Evolutionary conservation across 2,329 filamentous ascomycete species (phyloP).

Genomic region (Magnaporthiopsis incrustans): DNA sequence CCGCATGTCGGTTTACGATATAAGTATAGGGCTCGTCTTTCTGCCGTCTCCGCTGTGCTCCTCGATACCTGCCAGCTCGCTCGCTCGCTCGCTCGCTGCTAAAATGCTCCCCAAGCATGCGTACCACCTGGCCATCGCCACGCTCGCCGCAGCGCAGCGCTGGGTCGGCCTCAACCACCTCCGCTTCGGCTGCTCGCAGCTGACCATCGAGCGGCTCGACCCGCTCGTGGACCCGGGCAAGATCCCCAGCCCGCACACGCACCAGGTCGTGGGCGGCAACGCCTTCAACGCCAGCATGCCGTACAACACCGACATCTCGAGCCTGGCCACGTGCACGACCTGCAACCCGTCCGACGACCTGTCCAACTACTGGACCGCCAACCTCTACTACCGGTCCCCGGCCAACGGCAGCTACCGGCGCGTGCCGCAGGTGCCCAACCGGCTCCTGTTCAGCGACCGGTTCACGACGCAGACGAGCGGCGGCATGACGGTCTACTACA

Average conservation of each 20-base stretch:
- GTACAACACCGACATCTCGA: conserved; percentile 10
- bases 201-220: conserved; percentile 7
- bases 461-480: conserved; percentile 13
- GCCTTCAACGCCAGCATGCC: conserved; percentile 31
- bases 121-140: too few relatives aligned
- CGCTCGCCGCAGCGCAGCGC: not conserved
- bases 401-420: conserved; percentile 21
- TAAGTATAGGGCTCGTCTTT: too few relatives aligned
- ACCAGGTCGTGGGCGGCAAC: conserved; percentile 31
- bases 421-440: conserved; percentile 24
- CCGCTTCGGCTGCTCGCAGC: conserved; percentile 19
- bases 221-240: conserved; percentile 27
- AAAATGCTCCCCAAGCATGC: too few relatives aligned
- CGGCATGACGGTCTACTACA: conserved; percentile 31
- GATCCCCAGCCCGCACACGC: conserved; percentile 27
- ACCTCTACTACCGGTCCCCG: conserved; percentile 14
- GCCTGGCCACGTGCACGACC: conserved; percentile 13
- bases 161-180: conserved; percentile 6
- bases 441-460: not conserved
- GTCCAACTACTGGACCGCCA: conserved; percentile 24
- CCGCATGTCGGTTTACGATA: too few relatives aligned
- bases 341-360: conserved; percentile 23
- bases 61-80: too few relatives aligned
- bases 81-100: too few relatives aligned
- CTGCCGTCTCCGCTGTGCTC: too few relatives aligned